Evolutionary conservation across 352 stramenopile species (phyloP).

Genomic region (Phytopythium sindhum): DNA sequence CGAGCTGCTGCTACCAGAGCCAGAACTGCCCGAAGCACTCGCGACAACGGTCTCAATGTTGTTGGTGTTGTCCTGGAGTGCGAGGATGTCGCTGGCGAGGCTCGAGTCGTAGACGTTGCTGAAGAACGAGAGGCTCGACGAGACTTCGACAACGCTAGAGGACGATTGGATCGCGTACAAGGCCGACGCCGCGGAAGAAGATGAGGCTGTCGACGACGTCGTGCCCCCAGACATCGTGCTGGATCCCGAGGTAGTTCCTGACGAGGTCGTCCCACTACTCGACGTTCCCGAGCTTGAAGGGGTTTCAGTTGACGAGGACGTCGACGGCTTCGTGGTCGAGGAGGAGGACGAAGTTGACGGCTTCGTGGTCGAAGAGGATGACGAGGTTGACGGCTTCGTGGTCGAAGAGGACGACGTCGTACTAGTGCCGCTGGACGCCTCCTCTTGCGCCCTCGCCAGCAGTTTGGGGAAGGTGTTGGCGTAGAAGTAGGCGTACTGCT

Average conservation of each 20-base stretch:
- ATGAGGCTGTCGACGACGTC: slow-evolving; percentile 4
- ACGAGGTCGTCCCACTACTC: neutral
- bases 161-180: slow-evolving; percentile 1
- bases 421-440: slow-evolving; percentile 15
- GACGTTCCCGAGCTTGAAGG: slow-evolving; percentile 5
- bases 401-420: slow-evolving; percentile 10
- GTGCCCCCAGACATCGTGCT: slow-evolving; percentile 4
- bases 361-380: slow-evolving; percentile 7
- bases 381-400: slow-evolving; percentile 13
- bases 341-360: neutral
- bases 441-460: slow-evolving; percentile 25
- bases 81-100: slow-evolving; percentile 16
- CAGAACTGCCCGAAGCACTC: neutral
- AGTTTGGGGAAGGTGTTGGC: slow-evolving; percentile 60
- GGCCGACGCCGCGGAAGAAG: neutral
- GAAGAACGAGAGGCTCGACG: slow-evolving; percentile 25
- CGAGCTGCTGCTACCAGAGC: neutral
- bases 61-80: slow-evolving; percentile 32
- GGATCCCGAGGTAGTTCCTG: neutral
- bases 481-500: slow-evolving; percentile 62
- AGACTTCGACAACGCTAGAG: slow-evolving; percentile 1
- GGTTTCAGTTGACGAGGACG: neutral
- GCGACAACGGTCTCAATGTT: slow-evolving; percentile 31
- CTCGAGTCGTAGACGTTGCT: slow-evolving; percentile 23
- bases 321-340: neutral